Evolutionary conservation across 2,329 filamentous ascomycete species (phyloP).

Genomic region (Ascomycota sp.): DNA sequence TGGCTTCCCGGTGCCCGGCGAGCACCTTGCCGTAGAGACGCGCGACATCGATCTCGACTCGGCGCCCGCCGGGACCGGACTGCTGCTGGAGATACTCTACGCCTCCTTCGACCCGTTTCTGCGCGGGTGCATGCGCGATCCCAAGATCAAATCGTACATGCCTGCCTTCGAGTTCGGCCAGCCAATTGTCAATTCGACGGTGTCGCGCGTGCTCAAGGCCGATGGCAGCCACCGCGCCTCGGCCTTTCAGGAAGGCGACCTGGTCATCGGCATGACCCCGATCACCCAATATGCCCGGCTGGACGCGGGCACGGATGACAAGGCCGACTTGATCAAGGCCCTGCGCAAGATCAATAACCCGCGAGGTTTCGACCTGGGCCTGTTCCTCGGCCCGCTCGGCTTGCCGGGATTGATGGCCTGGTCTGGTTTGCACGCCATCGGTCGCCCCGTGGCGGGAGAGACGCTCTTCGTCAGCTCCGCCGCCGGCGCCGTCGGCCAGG

Average conservation of each 20-base stretch:
- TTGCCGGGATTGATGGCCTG: constrained; percentile 47
- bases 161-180: constrained; percentile 32
- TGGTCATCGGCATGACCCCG: constrained; percentile 35
- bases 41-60: constrained; percentile 45
- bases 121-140: constrained; percentile 55
- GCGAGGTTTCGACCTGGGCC: constrained; percentile 39
- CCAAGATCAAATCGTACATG: constrained; percentile 39
- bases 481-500: constrained; percentile 60
- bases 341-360: constrained; percentile 46
- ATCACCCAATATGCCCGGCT: no score
- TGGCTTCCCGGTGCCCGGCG: constrained; percentile 45
- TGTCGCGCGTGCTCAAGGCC: constrained; percentile 53
- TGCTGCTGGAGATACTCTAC: constrained; percentile 51
- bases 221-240: no score
- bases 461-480: constrained; percentile 70
- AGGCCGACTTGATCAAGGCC: constrained; percentile 16
- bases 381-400: constrained; percentile 52
- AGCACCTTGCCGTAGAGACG: constrained; percentile 49
- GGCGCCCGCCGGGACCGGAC: constrained; percentile 38
- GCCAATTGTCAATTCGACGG: constrained; percentile 41
- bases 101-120: constrained; percentile 71
- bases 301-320: constrained; percentile 35
- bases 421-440: constrained; percentile 46
- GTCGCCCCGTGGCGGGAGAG: constrained; percentile 41
- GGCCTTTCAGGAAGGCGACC: constrained; percentile 45